These are phyloP conservation scores for Claviceps arundinis DNA, from an alignment of 2,329 filamentous ascomycete species.

Conservation along the genomic window DNA sequence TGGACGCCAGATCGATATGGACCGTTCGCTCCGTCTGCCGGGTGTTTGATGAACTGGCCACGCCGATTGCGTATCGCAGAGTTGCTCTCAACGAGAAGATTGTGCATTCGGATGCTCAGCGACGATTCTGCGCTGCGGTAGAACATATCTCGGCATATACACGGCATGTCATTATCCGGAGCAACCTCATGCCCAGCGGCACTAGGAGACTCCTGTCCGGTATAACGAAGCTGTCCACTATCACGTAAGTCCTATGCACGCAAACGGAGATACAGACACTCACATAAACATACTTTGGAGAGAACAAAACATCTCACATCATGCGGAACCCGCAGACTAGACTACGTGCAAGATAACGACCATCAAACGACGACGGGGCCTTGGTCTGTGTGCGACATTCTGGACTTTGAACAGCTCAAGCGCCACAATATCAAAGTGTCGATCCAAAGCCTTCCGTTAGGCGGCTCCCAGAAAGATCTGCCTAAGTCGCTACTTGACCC, in stretches of 20 bases:
- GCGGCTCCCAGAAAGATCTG: background rate
- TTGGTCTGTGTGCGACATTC: background rate
- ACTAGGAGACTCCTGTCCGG: slow-evolving; percentile 22
- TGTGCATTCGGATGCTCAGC: slow-evolving; percentile 20
- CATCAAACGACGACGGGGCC: slow-evolving; percentile 4
- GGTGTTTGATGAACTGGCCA: slow-evolving; percentile 25
- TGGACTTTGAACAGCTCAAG: background rate
- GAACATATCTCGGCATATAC: slow-evolving; percentile 25
- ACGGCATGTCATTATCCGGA: slow-evolving; percentile 26
- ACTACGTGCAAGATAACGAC: slow-evolving; percentile 17
- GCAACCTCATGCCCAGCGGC: slow-evolving; percentile 24
- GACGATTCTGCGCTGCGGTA: slow-evolving; percentile 19
- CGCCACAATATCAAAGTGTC: background rate
- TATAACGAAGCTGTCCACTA: slow-evolving; percentile 23
- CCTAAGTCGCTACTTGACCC: slow-evolving; percentile 22
- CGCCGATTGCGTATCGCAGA: slow-evolving; percentile 28
- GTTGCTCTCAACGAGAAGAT: slow-evolving; percentile 25
- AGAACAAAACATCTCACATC: background rate
- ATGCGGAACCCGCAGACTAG: slow-evolving; percentile 21
- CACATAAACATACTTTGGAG: no score
- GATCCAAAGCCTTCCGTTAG: background rate
- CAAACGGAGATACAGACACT: no score
- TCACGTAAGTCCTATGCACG: slow-evolving; percentile 20
- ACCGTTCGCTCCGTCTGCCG: slow-evolving; percentile 24
- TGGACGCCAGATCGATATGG: slow-evolving; percentile 15